Conservation (phyloP, 345 rosid species). For the Pistacia atlantica region DNA sequence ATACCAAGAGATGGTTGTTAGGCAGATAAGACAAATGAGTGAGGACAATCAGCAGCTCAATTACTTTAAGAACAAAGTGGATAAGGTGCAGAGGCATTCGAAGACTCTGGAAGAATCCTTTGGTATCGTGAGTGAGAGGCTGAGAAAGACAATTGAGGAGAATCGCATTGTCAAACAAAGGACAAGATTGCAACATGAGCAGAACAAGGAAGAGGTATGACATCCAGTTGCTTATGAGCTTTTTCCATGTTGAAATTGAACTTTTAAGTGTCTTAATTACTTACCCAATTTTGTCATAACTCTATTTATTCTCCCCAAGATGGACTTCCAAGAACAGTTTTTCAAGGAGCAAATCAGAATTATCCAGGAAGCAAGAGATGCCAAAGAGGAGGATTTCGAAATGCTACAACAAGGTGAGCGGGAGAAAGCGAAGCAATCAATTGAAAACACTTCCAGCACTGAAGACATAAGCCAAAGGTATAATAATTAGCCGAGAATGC, state of each 20-base stretch:
- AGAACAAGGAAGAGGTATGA: conserved; percentile 79
- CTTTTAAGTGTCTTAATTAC: not conserved
- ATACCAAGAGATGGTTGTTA: conserved; percentile 72
- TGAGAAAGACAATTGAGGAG: conserved; percentile 63
- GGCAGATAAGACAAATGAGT: conserved; percentile 61
- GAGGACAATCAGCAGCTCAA: conserved; percentile 81
- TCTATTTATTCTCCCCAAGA: conserved; percentile 33
- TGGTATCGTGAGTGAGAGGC: conserved; percentile 56
- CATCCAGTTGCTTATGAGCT: not conserved
- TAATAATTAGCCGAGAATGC: not conserved
- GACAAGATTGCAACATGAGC: conserved; percentile 69
- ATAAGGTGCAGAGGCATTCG: conserved; percentile 40
- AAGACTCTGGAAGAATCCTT: conserved; percentile 60
- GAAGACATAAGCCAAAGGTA: conserved; percentile 62
- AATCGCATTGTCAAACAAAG: conserved; percentile 71
- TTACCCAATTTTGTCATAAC: not conserved
- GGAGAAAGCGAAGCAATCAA: conserved; percentile 54
- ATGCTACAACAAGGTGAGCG: conserved; percentile 75
- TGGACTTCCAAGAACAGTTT: conserved; percentile 76
- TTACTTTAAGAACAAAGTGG: conserved; percentile 53
- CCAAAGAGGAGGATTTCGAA: conserved; percentile 80
- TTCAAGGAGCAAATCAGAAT: conserved; percentile 56
- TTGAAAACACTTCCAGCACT: conserved; percentile 31
- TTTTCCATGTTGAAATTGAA: not conserved
- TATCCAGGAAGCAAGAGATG: conserved; percentile 52